Base-by-base conservation (phyloP, 2,329 filamentous ascomycete species). In the Akanthomyces dipterigenus region DNA sequence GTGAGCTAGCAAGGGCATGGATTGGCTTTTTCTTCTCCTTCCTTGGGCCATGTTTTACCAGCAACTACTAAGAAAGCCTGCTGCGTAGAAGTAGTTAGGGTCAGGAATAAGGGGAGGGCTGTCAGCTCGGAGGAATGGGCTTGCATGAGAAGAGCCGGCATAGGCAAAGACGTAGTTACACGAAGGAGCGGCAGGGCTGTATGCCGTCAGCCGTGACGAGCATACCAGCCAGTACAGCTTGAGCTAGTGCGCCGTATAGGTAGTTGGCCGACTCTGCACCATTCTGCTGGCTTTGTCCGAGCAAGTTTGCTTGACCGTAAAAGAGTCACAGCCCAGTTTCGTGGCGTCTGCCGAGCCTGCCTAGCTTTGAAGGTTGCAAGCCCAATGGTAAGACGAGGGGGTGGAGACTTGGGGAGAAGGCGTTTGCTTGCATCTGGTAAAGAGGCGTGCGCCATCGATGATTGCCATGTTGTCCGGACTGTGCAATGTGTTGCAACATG, bases 361-460 rank as follows among this genome's bases (percentile, higher is more conserved):
- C 31, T 34, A 34, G 31, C 31, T 9, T 11, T 34, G 31, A 7
- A n/a, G n/a, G 2, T 28, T 48, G 36, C 42, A 36, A 46, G 43
- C 28, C 55, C 12, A 57, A 28, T 38, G 42, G n/a, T 8, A 26
- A 11, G 26, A 53, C 38, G 57, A 49, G 53, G 48, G 40, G 26
- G 57, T 60, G 57, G 57, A 28, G 57, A 59, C 36, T 34, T 24
- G 4, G 20, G 9, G 34, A 45, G 22, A 24, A 46, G 57, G 40
- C 57, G 28, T 60, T 28, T 40, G 57, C n/a, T 38, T 36, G 57
- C 57, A 60, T 60, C 57, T 59, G 24, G 46, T 18, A 51, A 43
- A 24, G 20, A 14, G 34, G 57, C 22, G 28, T 49, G 20, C 26
- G 57, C 16, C 36, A 59, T 53, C 56, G 49, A 42, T 50, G 46